Percentiles rank a stretch among this genome's conserved stretches.
Conservation (phyloP, 306 rosid genomes). For the Ochetophila trinervis region DNA sequence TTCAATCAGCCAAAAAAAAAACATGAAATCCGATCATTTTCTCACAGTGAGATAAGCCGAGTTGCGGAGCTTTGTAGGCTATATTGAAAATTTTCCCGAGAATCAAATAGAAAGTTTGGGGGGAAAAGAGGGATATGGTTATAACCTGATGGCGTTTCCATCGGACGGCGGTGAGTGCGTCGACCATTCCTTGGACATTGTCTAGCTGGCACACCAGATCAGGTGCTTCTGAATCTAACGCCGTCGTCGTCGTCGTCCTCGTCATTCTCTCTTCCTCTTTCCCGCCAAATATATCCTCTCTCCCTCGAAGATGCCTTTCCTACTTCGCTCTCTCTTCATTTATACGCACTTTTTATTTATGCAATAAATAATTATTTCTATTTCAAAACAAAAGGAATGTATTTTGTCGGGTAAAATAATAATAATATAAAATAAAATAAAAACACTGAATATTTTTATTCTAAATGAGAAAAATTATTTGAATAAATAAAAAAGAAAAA, state of each 20-base stretch:
- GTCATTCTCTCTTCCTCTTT: slow-evolving; percentile 26
- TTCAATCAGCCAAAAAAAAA: not conserved
- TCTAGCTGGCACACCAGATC: slow-evolving; percentile 75
- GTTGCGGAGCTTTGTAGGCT: not conserved
- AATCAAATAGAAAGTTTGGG: not conserved
- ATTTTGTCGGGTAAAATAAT: too few species aligned
- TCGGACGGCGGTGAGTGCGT: slow-evolving; percentile 76
- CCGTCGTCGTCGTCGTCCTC: slow-evolving; percentile 34
- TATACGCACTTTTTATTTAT: too few species aligned
- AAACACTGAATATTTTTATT: too few species aligned
- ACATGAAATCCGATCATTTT: not conserved
- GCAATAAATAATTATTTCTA: too few species aligned
- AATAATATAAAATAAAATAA: too few species aligned
- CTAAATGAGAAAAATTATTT: too few species aligned
- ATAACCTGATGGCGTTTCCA: slow-evolving; percentile 94
- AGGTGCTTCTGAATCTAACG: slow-evolving; percentile 48
- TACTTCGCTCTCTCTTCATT: too few species aligned
- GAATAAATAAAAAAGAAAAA: too few species aligned
- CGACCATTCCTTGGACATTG: slow-evolving; percentile 87
- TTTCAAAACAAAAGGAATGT: too few species aligned
- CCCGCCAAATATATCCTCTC: slow-evolving; percentile 34
- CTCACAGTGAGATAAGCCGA: not conserved
- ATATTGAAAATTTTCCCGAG: not conserved
- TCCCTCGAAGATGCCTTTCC: not conserved
- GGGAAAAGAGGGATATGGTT: not conserved